A percentile compares a stretch with the other conserved stretches of the same genome.
Evolutionary conservation across 352 stramenopile species (phyloP).

Genomic region (Phytophthora idaei): DNA sequence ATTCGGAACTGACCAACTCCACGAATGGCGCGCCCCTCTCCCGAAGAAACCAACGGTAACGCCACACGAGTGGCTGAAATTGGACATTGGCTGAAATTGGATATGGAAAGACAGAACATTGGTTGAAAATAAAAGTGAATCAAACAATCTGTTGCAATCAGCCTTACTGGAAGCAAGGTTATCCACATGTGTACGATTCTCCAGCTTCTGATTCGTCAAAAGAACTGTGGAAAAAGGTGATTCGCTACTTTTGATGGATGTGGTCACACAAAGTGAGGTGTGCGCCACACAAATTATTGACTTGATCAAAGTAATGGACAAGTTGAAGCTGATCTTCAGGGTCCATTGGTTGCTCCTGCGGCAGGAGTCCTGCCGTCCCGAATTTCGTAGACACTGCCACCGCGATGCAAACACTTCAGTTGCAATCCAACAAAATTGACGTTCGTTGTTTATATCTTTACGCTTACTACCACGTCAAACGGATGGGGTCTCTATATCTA

Average conservation of each 20-base stretch:
- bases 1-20: conserved; percentile 35
- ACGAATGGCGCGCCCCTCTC: background rate
- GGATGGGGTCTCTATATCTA: conserved; percentile 1
- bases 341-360: too few relatives aligned
- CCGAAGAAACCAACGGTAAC: conserved; percentile 2
- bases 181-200: background rate
- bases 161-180: conserved; percentile 1
- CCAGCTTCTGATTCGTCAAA: conserved; percentile 9
- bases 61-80: conserved; percentile 23
- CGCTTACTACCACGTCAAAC: conserved; percentile 19
- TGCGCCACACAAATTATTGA: conserved; percentile 1
- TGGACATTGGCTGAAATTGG: conserved; percentile 24
- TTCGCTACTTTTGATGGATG: conserved; percentile 10
- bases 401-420: background rate
- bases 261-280: background rate
- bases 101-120: background rate
- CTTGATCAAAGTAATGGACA: conserved; percentile 3
- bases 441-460: conserved; percentile 31
- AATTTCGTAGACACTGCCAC: too few relatives aligned
- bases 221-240: conserved; percentile 3
- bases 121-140: background rate
- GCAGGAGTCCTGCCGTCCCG: too few relatives aligned
- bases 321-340: conserved; percentile 8
- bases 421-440: conserved; percentile 18
- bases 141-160: background rate